Evolutionary conservation across 2,329 filamentous ascomycete genomes (phyloP), one percentile per base, ranked within the genome.

Genomic region (Alternaria brassicicola): DNA sequence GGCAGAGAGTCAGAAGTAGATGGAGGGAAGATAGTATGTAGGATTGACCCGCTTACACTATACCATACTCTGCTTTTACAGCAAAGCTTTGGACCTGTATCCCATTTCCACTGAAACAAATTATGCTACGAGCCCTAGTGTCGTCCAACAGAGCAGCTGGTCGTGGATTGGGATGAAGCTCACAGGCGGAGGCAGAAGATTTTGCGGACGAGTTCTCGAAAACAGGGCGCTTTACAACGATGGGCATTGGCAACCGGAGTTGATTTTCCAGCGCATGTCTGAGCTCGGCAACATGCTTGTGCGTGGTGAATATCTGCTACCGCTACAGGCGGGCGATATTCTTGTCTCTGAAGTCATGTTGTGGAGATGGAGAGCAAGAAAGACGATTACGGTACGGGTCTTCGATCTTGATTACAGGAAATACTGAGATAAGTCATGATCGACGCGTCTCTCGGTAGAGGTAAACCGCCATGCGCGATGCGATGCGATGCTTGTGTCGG

Each of bases 1-100:
- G 88, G 86, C 80, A 82, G 59, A 89, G 86, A 79, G 84, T 86
- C 26, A 83, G 88, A 68, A 89, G 86, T 70, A 80, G 84, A 64
- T 89, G 89, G 82, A 84, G 88, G 79, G 88, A 77, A 58, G 75
- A 77, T 55, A 69, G 66, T 41, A 72, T 74, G 71, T 74, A 59
- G 57, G 28, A 13, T 4, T 10, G 19, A 2, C 3, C 4, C 21
- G 28, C 30, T 33, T 47, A 15, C 30, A 35, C 15, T n/a, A 25
- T 47, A 31, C 17, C 28, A 23, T 46, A 31, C 10, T 46, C 43
- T 46, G 17, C 30, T 31, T 31, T 31, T 31, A 7, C 3, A 31
- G 23, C 25, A n/a, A 43, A 28, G 41, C 41, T 28, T 43, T 17
- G 3, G 23, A 28, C 3, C n/a, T 30, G n/a, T 41, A 41, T 3